Evolutionary conservation across 1,284 basidiomycete genomes (phyloP).

Genomic region (Austroboletus sp.): DNA sequence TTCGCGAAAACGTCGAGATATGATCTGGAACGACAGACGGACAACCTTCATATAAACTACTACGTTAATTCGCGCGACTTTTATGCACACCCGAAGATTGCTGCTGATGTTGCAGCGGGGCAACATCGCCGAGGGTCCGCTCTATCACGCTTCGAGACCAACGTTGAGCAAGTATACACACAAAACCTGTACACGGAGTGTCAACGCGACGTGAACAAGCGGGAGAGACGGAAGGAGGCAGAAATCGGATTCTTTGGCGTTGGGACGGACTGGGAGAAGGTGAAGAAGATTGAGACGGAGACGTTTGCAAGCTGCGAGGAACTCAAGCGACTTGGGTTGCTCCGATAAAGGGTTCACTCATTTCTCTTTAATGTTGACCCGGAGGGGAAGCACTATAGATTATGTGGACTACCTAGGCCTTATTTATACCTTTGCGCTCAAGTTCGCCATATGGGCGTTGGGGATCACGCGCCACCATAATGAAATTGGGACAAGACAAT

Average conservation of each 20-base stretch:
- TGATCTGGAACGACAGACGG: slow-evolving; percentile 62
- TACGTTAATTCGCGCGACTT: slow-evolving; percentile 82
- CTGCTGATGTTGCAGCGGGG: slow-evolving; percentile 57
- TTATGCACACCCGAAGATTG: slow-evolving; percentile 67
- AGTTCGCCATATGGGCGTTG: not conserved
- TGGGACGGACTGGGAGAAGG: slow-evolving; percentile 84
- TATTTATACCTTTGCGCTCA: slow-evolving; percentile 29
- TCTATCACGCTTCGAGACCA: slow-evolving; percentile 54
- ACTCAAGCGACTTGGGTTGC: slow-evolving; percentile 52
- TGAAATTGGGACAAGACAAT: slow-evolving; percentile 11
- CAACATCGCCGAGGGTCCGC: slow-evolving; percentile 34
- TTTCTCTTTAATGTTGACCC: slow-evolving; percentile 9
- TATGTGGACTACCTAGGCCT: slow-evolving; percentile 10
- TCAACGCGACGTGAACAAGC: slow-evolving; percentile 55
- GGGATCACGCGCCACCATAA: slow-evolving; percentile 16
- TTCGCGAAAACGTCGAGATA: slow-evolving; percentile 60
- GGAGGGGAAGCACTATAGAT: slow-evolving; percentile 14
- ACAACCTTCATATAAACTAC: slow-evolving; percentile 68
- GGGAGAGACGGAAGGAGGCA: slow-evolving; percentile 61
- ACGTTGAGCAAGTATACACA: slow-evolving; percentile 67
- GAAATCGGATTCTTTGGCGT: slow-evolving; percentile 84
- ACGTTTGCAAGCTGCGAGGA: slow-evolving; percentile 69
- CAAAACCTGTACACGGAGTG: slow-evolving; percentile 67
- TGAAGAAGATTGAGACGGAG: slow-evolving; percentile 60
- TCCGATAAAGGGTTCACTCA: slow-evolving; percentile 30